phyloP scores from a whole-genome alignment of 768 basidiomycete genomes.

The Leucosporidium creatinivorum region DNA sequence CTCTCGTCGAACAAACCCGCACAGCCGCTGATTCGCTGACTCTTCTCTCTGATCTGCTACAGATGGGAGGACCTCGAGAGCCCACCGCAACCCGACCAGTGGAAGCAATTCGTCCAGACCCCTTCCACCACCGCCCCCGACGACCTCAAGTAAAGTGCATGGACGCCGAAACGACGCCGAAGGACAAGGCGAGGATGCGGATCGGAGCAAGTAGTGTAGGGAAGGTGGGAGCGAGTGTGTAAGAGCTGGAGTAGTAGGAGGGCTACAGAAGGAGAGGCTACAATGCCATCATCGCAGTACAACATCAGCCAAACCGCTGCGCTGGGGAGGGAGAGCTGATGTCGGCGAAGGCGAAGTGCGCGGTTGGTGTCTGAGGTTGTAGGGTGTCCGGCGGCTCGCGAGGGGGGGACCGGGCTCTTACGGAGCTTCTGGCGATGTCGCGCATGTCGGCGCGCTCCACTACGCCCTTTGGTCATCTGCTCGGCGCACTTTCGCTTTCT shows the following conservation, averaged over 20 bases:
- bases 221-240: no score
- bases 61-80: constrained; percentile 88
- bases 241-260: background rate
- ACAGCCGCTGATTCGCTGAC: background rate
- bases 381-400: no score
- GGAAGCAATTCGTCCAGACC: constrained; percentile 59
- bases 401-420: no score
- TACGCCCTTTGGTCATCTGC: no score
- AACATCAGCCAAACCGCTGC: no score
- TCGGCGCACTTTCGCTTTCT: no score
- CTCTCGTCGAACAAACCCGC: no score
- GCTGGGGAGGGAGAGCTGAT: no score
- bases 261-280: background rate
- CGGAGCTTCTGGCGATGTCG: no score
- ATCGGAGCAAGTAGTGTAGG: background rate
- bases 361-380: no score
- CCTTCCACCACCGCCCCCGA: constrained; percentile 31
- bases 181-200: background rate
- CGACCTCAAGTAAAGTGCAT: constrained; percentile 14
- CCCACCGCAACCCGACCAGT: constrained; percentile 71
- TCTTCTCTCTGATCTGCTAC: constrained; percentile 1
- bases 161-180: background rate
- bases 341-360: no score
- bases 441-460: no score
- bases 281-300: background rate